These are phyloP conservation scores for Chaetomidium leptoderma DNA, from an alignment of 495 filamentous ascomycete species.

Conservation along the genomic window DNA sequence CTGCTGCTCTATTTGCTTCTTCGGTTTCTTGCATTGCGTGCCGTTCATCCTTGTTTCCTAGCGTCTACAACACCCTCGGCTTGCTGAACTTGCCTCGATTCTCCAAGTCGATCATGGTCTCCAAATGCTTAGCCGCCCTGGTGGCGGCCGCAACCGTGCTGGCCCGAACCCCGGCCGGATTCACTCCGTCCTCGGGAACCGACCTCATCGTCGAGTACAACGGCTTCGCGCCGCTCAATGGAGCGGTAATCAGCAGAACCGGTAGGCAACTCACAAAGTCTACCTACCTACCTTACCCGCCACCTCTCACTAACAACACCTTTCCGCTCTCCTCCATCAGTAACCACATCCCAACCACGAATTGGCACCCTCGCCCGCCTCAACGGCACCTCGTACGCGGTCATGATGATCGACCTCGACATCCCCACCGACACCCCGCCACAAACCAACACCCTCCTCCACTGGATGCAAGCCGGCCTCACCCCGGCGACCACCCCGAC, in stretches of 20 bases:
- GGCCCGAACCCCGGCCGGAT: constrained; percentile 38
- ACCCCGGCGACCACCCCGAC: constrained; percentile 31
- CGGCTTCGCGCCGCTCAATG: constrained; percentile 32
- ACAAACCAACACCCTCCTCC: constrained; percentile 36
- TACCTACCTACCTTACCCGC: not conserved
- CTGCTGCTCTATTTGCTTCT: not conserved
- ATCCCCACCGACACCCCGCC: constrained; percentile 40
- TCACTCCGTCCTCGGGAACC: constrained; percentile 29
- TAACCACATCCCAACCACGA: constrained; percentile 21
- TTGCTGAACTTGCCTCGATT: not conserved
- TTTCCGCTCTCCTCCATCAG: too few species aligned
- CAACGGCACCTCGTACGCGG: constrained; percentile 33
- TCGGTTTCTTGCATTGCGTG: not conserved
- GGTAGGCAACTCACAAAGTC: constrained; percentile 23
- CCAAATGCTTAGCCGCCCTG: constrained; percentile 29
- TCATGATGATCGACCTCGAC: constrained; percentile 45
- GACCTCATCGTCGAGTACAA: constrained; percentile 38
- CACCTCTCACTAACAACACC: too few species aligned
- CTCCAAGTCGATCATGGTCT: constrained; percentile 29
- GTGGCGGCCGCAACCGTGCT: constrained; percentile 28
- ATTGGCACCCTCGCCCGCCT: constrained; percentile 24
- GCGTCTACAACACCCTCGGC: not conserved
- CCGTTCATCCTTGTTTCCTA: not conserved
- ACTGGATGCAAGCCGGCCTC: constrained; percentile 44
- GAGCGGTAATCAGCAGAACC: constrained; percentile 32